phyloP scores from a whole-genome alignment of 73 alveolate genomes.

The Breviolum minutum region DNA sequence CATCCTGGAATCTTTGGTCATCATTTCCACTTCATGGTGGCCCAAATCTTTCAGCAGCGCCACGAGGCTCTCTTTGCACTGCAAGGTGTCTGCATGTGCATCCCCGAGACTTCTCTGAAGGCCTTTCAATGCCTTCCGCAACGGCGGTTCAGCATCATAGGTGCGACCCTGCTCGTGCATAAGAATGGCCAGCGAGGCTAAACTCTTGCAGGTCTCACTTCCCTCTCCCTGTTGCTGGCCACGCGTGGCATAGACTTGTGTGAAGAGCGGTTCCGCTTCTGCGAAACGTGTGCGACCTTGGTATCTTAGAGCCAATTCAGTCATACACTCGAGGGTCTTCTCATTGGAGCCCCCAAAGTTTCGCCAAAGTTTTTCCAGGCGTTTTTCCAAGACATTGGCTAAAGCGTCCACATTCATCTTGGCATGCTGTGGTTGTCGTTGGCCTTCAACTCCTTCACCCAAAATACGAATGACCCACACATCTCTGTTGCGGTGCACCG shows the following conservation, averaged over 20 bases:
- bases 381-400: conserved; percentile 1
- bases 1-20: background rate
- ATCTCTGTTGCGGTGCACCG: conserved; percentile 27
- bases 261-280: conserved; percentile 9
- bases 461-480: conserved; percentile 23
- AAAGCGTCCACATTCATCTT: background rate
- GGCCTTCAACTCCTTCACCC: background rate
- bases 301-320: background rate
- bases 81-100: background rate
- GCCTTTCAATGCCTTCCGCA: conserved; percentile 1
- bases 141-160: conserved; percentile 3
- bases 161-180: background rate
- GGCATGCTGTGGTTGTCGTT: background rate
- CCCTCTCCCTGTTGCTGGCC: background rate
- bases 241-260: conserved; percentile 10
- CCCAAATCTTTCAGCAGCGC: background rate
- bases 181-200: background rate
- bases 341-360: background rate
- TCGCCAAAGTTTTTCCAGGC: background rate
- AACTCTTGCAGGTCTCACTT: background rate
- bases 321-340: background rate
- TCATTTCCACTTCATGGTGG: background rate
- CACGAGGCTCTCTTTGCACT: background rate
- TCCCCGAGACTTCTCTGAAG: background rate
- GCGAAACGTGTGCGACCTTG: background rate